A percentile compares a stretch with the other conserved stretches of the same genome.
phyloP scores from a whole-genome alignment of 2,329 filamentous ascomycete genomes.

The Ilyonectria destructans region DNA sequence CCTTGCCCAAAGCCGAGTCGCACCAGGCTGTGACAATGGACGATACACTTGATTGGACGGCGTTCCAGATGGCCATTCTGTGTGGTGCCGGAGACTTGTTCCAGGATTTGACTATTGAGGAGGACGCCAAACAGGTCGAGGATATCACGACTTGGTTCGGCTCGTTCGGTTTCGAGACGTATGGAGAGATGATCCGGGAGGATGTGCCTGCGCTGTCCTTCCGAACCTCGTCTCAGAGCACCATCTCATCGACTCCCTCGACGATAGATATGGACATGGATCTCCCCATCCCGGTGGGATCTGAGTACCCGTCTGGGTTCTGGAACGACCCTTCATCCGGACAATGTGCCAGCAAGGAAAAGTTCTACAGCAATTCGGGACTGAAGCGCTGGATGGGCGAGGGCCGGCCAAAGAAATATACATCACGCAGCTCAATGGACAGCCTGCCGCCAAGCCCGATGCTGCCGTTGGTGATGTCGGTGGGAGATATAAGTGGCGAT shows the following conservation, averaged over 20 bases:
- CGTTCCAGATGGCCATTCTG: conserved; percentile 76
- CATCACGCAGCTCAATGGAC: conserved; percentile 46
- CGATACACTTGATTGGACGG: conserved; percentile 73
- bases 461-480: conserved; percentile 63
- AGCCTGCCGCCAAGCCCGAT: conserved; percentile 68
- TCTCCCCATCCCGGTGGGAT: conserved; percentile 57
- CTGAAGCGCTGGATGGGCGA: conserved; percentile 58
- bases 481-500: conserved; percentile 56
- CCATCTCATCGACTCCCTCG: conserved; percentile 49
- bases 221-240: conserved; percentile 46
- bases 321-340: conserved; percentile 51
- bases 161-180: conserved; percentile 64
- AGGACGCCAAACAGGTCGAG: conserved; percentile 61
- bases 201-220: conserved; percentile 37
- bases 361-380: conserved; percentile 52
- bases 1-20: conserved; percentile 64
- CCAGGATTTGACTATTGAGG: conserved; percentile 60
- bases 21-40: conserved; percentile 59
- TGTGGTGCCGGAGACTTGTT: conserved; percentile 70
- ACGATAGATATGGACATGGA: conserved; percentile 54
- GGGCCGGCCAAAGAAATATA: conserved; percentile 52
- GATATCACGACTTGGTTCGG: conserved; percentile 69
- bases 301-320: conserved; percentile 54
- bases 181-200: conserved; percentile 58
- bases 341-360: conserved; percentile 50